These are phyloP conservation scores for Gamsiella multidivaricata DNA, from an alignment of 192 early-diverging fungal genomes.

Conservation along the genomic window DNA sequence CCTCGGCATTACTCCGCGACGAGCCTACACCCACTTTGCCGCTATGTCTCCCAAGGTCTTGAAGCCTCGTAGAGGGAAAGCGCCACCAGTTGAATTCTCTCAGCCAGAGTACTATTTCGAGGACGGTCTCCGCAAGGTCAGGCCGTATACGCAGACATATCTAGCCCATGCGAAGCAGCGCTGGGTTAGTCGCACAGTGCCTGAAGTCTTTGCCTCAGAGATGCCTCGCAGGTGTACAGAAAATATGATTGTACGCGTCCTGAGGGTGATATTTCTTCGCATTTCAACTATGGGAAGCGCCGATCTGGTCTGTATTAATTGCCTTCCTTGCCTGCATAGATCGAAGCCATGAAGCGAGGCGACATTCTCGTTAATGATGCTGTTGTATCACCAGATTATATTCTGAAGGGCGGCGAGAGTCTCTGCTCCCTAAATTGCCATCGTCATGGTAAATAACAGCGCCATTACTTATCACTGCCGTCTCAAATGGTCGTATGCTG, in stretches of 20 bases:
- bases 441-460: constrained; percentile 29
- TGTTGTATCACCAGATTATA: constrained; percentile 26
- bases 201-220: constrained; percentile 46
- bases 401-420: constrained; percentile 43
- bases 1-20: not conserved
- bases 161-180: constrained; percentile 45
- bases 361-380: constrained; percentile 41
- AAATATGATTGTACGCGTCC: constrained; percentile 38
- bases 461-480: not conserved
- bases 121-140: constrained; percentile 38
- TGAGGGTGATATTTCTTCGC: too few species aligned
- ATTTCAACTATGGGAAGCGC: too few species aligned
- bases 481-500: not conserved
- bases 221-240: constrained; percentile 48
- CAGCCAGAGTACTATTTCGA: constrained; percentile 34
- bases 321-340: not conserved
- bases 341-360: constrained; percentile 40
- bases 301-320: not conserved
- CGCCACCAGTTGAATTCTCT: not conserved
- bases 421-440: constrained; percentile 43
- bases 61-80: constrained; percentile 16
- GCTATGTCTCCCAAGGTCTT: constrained; percentile 35
- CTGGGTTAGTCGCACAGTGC: constrained; percentile 42
- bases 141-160: constrained; percentile 35
- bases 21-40: not conserved